phyloP scores from a whole-genome alignment of 1,139 yeast genomes.

The Geotrichum phurueaensis region DNA sequence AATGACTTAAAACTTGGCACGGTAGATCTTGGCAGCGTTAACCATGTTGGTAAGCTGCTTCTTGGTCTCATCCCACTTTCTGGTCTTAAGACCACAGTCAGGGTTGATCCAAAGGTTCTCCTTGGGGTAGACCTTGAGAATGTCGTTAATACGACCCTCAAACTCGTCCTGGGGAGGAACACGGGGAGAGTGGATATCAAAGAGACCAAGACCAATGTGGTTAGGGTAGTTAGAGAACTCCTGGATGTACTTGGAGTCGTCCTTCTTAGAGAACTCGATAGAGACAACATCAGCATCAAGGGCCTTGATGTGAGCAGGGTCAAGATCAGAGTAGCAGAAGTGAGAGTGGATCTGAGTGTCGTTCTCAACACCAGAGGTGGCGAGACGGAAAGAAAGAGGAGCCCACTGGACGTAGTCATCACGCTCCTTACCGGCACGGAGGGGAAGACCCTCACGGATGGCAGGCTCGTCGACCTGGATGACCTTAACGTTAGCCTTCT shows the following conservation, averaged over 20 bases:
- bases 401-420: conserved; percentile 97
- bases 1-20: conserved; percentile 45
- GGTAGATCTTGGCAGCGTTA: conserved; percentile 94
- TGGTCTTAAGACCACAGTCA: conserved; percentile 98
- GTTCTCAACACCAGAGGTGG: conserved; percentile 96
- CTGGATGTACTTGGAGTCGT: conserved; percentile 94
- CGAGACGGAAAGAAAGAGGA: conserved; percentile 98
- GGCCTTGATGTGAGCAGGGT: conserved; percentile 98
- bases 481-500: conserved; percentile 95
- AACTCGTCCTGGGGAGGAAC: conserved; percentile 97
- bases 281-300: conserved; percentile 99
- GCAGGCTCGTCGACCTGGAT: conserved; percentile 99
- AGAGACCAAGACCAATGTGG: conserved; percentile 98
- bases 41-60: conserved; percentile 89
- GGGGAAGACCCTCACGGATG: conserved; percentile 98
- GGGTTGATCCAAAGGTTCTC: conserved; percentile 99
- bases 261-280: conserved; percentile 98
- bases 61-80: conserved; percentile 91
- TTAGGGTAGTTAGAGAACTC: conserved; percentile 98
- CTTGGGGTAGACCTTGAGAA: conserved; percentile 94
- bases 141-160: conserved; percentile 85
- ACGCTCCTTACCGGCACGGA: conserved; percentile 96
- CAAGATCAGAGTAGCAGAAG: conserved; percentile 95
- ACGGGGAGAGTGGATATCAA: conserved; percentile 99
- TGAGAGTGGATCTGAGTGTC: conserved; percentile 98